Percentiles rank a stretch among this genome's conserved stretches.
Conservation (phyloP, 768 basidiomycete species). For the Exsudoporus frostii region DNA sequence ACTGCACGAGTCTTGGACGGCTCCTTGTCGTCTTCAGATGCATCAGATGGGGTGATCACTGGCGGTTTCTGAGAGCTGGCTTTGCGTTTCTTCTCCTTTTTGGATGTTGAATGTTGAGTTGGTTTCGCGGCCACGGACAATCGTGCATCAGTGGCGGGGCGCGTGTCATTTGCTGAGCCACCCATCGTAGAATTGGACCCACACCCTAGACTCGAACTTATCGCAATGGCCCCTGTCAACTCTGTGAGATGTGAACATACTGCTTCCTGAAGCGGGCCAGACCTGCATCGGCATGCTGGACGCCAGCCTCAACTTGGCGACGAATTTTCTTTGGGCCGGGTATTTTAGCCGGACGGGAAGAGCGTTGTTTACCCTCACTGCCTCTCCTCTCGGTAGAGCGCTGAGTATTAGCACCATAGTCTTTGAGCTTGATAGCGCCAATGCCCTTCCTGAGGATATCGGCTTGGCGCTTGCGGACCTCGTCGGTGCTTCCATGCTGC, state of each 20-base stretch:
- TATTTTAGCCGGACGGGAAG: background rate
- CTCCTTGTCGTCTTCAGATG: constrained; percentile 21
- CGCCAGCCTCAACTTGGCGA: background rate
- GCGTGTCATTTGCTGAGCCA: background rate
- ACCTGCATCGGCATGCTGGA: constrained; percentile 9
- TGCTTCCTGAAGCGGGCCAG: background rate
- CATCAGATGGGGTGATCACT: constrained; percentile 16
- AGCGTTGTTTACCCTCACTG: background rate
- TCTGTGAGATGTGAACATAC: background rate
- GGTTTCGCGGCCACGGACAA: background rate
- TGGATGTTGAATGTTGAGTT: background rate
- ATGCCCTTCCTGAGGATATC: constrained; percentile 5
- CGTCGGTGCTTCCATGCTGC: background rate
- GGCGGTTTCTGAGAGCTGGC: constrained; percentile 20
- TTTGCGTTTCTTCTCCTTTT: constrained; percentile 22
- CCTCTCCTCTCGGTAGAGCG: background rate
- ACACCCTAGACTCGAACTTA: background rate
- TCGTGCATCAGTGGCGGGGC: background rate
- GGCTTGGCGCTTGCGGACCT: background rate
- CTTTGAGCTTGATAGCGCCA: constrained; percentile 1
- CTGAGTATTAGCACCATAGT: background rate
- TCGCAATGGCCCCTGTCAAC: background rate
- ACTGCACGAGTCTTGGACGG: background rate
- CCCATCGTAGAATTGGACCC: background rate
- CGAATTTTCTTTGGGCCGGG: background rate